phyloP scores from a whole-genome alignment of 202 grass and related monocot species.

The Panicum hallii region DNA sequence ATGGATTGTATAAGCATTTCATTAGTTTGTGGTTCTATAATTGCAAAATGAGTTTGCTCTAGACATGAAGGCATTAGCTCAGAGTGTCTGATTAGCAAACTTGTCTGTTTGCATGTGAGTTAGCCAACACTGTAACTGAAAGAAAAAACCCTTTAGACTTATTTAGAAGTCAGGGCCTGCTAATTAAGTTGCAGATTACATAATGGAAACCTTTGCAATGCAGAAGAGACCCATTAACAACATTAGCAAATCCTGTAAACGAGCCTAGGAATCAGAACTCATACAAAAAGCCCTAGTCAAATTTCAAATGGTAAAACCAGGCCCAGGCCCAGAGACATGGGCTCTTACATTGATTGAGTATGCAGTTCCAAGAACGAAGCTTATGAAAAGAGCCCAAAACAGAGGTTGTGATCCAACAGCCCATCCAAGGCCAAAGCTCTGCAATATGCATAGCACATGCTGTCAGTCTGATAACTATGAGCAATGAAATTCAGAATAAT shows the following conservation, averaged over 20 bases:
- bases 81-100: not conserved
- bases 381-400: slow-evolving; percentile 95
- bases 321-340: not conserved
- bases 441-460: slow-evolving; percentile 33
- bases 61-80: not conserved
- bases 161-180: not conserved
- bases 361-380: slow-evolving; percentile 95
- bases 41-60: not conserved
- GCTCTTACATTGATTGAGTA: slow-evolving; percentile 93
- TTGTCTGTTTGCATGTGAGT: not conserved
- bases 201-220: not conserved
- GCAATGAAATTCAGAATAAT: not conserved
- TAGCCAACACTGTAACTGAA: not conserved
- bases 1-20: slow-evolving; percentile 17
- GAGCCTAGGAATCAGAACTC: not conserved
- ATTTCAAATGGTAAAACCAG: not conserved
- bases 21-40: not conserved
- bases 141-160: not conserved
- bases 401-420: slow-evolving; percentile 80
- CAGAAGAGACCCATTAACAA: not conserved
- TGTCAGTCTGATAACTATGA: slow-evolving; percentile 39
- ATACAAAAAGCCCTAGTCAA: not conserved
- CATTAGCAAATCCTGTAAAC: not conserved
- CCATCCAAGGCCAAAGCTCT: slow-evolving; percentile 93
- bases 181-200: not conserved